A percentile compares a stretch with the other conserved stretches of the same genome.
phyloP scores from a whole-genome alignment of 352 stramenopile genomes.

The Phytophthora idaei region DNA sequence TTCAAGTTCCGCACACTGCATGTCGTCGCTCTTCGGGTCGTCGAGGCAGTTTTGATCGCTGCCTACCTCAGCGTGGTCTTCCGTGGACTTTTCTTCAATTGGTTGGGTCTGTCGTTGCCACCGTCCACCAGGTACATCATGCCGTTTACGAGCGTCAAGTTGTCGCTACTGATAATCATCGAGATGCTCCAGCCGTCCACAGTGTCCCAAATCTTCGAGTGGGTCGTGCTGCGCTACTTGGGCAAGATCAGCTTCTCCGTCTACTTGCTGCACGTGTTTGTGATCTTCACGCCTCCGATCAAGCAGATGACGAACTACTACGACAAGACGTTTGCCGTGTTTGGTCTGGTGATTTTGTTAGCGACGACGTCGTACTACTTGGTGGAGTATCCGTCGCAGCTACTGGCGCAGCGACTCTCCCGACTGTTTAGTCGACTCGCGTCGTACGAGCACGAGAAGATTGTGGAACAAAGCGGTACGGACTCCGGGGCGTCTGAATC shows the following conservation, averaged over 20 bases:
- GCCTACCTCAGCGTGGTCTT: conserved; percentile 18
- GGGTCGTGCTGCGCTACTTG: conserved; percentile 33
- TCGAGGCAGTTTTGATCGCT: conserved; percentile 10
- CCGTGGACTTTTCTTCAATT: conserved; percentile 17
- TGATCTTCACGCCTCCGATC: conserved; percentile 24
- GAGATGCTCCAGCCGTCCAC: conserved; percentile 36
- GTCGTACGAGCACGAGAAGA: conserved; percentile 21
- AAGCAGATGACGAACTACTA: conserved; percentile 18
- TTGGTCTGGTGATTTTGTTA: conserved; percentile 30
- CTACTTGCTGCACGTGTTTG: conserved; percentile 49
- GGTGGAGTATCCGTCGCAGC: conserved; percentile 43
- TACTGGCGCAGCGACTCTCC: conserved; percentile 17
- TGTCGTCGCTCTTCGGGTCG: conserved; percentile 11
- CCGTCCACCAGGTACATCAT: conserved; percentile 1
- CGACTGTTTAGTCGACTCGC: conserved; percentile 9
- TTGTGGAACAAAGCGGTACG: conserved; percentile 17
- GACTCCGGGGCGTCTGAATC: conserved; percentile 8
- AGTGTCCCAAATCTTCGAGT: conserved; percentile 36
- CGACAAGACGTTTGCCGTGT: conserved; percentile 23
- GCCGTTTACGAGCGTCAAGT: conserved; percentile 19
- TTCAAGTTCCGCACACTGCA: conserved; percentile 12
- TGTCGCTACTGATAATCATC: conserved; percentile 27
- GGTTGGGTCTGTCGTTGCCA: conserved; percentile 2
- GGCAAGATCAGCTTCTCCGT: conserved; percentile 49
- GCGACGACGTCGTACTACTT: conserved; percentile 39